Percentiles rank a stretch among this genome's conserved stretches.
These are phyloP conservation scores for Vitis vinifera DNA, from an alignment of 164 flowering plant species.

Conservation along the genomic window ASM3070453v1 NC_081818.1:28382501-28383000, in stretches of 20 bases:
- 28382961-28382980: not conserved
- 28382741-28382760: constrained; percentile 8
- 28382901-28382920: constrained; percentile 20
- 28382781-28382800: constrained; percentile 33
- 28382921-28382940: constrained; percentile 10
- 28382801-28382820: constrained; percentile 26
- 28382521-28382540: constrained; percentile 38
- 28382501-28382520: constrained; percentile 48
- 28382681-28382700: constrained; percentile 29
- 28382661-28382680: constrained; percentile 24
- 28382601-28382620: constrained; percentile 30
- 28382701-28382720: constrained; percentile 31
- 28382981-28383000: constrained; percentile 10
- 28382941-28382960: constrained; percentile 16
- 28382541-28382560: constrained; percentile 41
- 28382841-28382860: constrained; percentile 27
- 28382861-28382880: constrained; percentile 17
- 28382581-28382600: constrained; percentile 23
- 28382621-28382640: constrained; percentile 30
- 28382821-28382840: constrained; percentile 10
- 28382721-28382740: constrained; percentile 26
- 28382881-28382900: constrained; percentile 20
- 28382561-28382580: constrained; percentile 31
- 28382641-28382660: constrained; percentile 26
- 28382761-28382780: constrained; percentile 27